Evolutionary conservation across 2,329 filamentous ascomycete species (phyloP).

Genomic region (Talaromyces atroroseus): DNA sequence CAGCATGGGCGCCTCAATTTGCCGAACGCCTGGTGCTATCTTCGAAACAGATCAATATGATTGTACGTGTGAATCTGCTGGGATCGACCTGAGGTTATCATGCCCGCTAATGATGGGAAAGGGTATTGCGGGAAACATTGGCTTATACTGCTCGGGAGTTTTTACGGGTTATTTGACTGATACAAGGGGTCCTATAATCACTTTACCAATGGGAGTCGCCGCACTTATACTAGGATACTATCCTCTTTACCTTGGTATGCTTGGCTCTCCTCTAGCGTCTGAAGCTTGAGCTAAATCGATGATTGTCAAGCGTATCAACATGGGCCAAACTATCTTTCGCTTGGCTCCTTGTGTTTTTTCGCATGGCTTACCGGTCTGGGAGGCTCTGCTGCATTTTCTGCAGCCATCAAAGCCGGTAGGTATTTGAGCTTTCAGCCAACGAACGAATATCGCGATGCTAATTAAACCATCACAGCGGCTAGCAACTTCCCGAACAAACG

Average conservation of each 20-base stretch:
- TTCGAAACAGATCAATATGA: slow-evolving; percentile 87
- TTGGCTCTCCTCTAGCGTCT: background rate
- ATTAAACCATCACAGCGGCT: slow-evolving; percentile 52
- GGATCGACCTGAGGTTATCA: background rate
- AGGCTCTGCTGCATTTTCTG: slow-evolving; percentile 84
- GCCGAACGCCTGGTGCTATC: slow-evolving; percentile 79
- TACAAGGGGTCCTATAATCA: slow-evolving; percentile 69
- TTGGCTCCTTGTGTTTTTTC: slow-evolving; percentile 67
- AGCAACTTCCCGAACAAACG: slow-evolving; percentile 88
- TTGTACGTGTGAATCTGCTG: slow-evolving; percentile 50
- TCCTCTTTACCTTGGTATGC: slow-evolving; percentile 61
- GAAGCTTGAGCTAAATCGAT: slow-evolving; percentile 8
- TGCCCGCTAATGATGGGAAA: slow-evolving; percentile 20
- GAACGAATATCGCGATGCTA: background rate
- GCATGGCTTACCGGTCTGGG: slow-evolving; percentile 82
- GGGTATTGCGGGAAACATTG: slow-evolving; percentile 58
- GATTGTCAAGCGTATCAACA: slow-evolving; percentile 59
- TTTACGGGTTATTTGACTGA: slow-evolving; percentile 87
- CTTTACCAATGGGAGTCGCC: slow-evolving; percentile 68
- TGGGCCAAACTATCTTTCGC: slow-evolving; percentile 54
- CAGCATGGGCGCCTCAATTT: slow-evolving; percentile 95
- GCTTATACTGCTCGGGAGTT: slow-evolving; percentile 89
- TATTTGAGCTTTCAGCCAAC: background rate
- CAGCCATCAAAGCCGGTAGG: slow-evolving; percentile 69
- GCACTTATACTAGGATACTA: slow-evolving; percentile 77